Percentiles rank a stretch among this genome's conserved stretches.
Evolutionary conservation across 768 basidiomycete species (phyloP).

Genomic region (Daedalea quercina): DNA sequence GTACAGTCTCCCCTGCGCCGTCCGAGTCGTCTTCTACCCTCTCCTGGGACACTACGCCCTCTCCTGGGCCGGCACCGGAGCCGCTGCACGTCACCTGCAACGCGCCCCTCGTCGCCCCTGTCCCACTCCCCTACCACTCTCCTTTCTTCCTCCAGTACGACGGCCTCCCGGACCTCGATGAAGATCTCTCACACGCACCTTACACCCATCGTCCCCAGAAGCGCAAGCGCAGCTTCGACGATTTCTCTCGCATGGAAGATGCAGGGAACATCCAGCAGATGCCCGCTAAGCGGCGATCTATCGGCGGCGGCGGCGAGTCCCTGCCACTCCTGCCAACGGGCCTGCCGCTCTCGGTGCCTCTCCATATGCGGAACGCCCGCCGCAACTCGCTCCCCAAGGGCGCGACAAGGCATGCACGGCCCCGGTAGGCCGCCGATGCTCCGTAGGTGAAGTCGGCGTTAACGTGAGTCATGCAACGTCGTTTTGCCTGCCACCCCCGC

Average conservation of each 20-base stretch:
- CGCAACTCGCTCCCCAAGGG: neutral
- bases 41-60: slow-evolving; percentile 18
- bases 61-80: slow-evolving; percentile 22
- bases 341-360: neutral
- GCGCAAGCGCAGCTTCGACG: slow-evolving; percentile 39
- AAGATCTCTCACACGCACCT: slow-evolving; percentile 64
- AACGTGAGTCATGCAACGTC: neutral
- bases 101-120: slow-evolving; percentile 62
- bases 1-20: slow-evolving; percentile 37
- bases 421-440: neutral
- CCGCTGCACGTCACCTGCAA: slow-evolving; percentile 50
- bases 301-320: neutral
- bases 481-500: neutral
- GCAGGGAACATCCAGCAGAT: neutral
- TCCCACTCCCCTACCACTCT: slow-evolving; percentile 63
- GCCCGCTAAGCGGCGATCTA: neutral
- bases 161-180: slow-evolving; percentile 58
- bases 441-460: neutral
- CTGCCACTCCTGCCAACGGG: neutral
- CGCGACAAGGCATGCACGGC: neutral
- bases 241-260: neutral
- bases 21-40: slow-evolving; percentile 23
- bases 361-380: neutral
- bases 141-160: slow-evolving; percentile 66
- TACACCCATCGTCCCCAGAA: slow-evolving; percentile 51